Evolutionary conservation across 306 rosid species (phyloP).

Genomic region (Erythrophleum fordii): DNA sequence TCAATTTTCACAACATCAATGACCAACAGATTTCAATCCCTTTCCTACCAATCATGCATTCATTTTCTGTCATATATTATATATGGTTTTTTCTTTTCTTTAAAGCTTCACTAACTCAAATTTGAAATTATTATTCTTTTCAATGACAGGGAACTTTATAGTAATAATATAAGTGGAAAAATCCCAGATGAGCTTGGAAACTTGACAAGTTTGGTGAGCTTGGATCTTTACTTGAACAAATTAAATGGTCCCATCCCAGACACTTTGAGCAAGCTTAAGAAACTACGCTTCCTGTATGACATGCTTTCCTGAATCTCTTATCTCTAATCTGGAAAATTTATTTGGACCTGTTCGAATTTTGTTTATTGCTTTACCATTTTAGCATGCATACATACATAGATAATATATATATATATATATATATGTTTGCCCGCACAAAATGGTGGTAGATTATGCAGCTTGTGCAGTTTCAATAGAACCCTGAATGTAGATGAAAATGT

Average conservation of each 20-base stretch:
- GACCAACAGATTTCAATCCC: not conserved
- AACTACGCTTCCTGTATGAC: conserved; percentile 83
- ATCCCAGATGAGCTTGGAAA: conserved; percentile 81
- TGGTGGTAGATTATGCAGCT: conserved; percentile 10
- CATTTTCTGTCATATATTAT: not conserved
- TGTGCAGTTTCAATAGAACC: conserved; percentile 21
- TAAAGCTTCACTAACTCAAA: conserved; percentile 5
- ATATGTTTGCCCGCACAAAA: conserved; percentile 17
- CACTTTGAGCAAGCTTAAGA: conserved; percentile 62
- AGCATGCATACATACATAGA: not conserved
- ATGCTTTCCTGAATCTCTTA: conserved; percentile 48
- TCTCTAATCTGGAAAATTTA: conserved; percentile 23
- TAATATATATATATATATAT: too few relatives aligned
- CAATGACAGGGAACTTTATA: conserved; percentile 79
- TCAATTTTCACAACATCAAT: not conserved
- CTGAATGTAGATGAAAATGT: not conserved
- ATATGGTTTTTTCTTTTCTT: conserved; percentile 24
- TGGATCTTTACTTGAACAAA: conserved; percentile 85
- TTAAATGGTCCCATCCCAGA: conserved; percentile 60
- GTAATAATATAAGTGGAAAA: conserved; percentile 69
- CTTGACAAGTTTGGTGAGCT: conserved; percentile 82
- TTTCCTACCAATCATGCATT: conserved; percentile 5
- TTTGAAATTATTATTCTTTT: conserved; percentile 23
- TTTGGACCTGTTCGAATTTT: conserved; percentile 19
- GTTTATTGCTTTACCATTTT: conserved; percentile 25